Base-by-base conservation (phyloP, 371 early-diverging fungal species). In the Fennellomyces sp. region DNA sequence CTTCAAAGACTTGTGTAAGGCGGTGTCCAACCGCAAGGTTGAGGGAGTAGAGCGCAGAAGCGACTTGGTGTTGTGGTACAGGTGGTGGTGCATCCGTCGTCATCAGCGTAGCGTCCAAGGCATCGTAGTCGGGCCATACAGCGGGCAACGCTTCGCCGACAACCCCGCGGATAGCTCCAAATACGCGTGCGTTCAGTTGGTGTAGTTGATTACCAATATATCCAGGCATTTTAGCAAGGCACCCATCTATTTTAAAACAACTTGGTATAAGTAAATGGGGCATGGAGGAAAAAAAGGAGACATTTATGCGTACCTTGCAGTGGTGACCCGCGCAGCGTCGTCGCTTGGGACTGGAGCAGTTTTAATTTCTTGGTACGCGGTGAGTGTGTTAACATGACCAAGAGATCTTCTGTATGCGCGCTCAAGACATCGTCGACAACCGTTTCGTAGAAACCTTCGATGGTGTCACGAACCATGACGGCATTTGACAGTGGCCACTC, bases 401-500 rank as follows among this genome's bases (percentile, higher is more conserved):
- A 49, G 5, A 73, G 38, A 5, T 67, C 64, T 58, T 77, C 77
- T 47, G 72, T 66, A 33, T 73, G 64, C 1, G 69, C 47, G 48
- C 66, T 71, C 17, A 77, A 49, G 10, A 69, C 61, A 21, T 65
- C 52, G 36, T 77, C 77, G 0, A 72, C 68, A 19, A 72, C 26
- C 6, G 72, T 67, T 52, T 69, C 64, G 29, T 73, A 77, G 45
- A 69, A 56, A 17, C 45, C 56, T 42, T 52, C 39, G 29, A 64
- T 42, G 29, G 57, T 47, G 15, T 64, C 64, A n/a, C 57, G 69
- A 12, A 68, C 53, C 33, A 57, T 36, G 50, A 42, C 45, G 10
- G 56, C 52, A 27, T 52, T 52, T 12, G 56, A 28, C 26, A 42
- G 7, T 45, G 60, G 60, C 57, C 63, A 63, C 8, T 56, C 50